Evolutionary conservation across 2,329 filamentous ascomycete genomes (phyloP).

Genomic region (Conoideocrella luteorostrata): DNA sequence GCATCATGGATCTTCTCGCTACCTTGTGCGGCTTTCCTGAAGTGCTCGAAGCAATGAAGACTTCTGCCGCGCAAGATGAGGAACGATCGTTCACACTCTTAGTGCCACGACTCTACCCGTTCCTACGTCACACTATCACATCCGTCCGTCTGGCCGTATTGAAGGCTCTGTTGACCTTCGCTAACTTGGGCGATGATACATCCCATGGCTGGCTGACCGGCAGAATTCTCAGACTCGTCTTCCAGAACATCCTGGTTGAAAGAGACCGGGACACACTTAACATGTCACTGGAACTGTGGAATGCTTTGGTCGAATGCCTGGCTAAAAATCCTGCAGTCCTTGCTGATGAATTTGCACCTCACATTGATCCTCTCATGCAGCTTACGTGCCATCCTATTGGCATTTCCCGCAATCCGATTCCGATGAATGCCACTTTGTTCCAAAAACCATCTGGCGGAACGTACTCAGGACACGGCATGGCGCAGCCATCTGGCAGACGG

Average conservation of each 20-base stretch:
- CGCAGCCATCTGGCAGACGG: conserved; percentile 37
- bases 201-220: conserved; percentile 90
- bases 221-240: conserved; percentile 79
- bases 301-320: conserved; percentile 65
- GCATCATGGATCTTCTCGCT: conserved; percentile 95
- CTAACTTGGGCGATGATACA: conserved; percentile 72
- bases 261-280: conserved; percentile 76
- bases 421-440: conserved; percentile 85
- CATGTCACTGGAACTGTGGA: conserved; percentile 83
- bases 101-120: conserved; percentile 90
- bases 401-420: conserved; percentile 80
- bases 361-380: conserved; percentile 75
- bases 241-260: conserved; percentile 93
- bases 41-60: conserved; percentile 89
- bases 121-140: conserved; percentile 93
- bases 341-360: conserved; percentile 64
- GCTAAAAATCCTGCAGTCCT: conserved; percentile 58
- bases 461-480: conserved; percentile 52
- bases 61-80: conserved; percentile 73
- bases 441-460: conserved; percentile 87
- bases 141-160: conserved; percentile 90
- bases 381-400: conserved; percentile 87
- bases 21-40: conserved; percentile 92
- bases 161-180: conserved; percentile 86
- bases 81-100: conserved; percentile 87